These are phyloP conservation scores for Hippophae tibetana DNA, from an alignment of 306 rosid species.

Conservation along the genomic window DNA sequence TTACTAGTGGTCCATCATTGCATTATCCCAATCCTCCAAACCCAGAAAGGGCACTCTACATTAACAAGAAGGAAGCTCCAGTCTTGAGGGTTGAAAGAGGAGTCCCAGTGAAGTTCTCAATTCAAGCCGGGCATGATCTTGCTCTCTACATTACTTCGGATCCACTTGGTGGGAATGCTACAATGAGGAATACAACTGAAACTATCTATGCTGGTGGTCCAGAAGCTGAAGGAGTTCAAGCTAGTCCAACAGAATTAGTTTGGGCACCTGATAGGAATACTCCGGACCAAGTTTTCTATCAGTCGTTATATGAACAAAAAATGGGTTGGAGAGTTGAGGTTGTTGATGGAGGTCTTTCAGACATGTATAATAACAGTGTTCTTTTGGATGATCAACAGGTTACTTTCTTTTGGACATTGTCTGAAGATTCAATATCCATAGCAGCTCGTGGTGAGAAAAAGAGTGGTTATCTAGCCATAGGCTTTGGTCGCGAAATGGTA, in stretches of 20 bases:
- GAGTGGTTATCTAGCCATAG: slow-evolving; percentile 90
- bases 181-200: slow-evolving; percentile 63
- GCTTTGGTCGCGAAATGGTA: slow-evolving; percentile 76
- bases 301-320: slow-evolving; percentile 60
- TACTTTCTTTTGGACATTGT: slow-evolving; percentile 82
- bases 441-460: slow-evolving; percentile 92
- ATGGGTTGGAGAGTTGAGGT: slow-evolving; percentile 96
- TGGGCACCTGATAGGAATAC: slow-evolving; percentile 89
- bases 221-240: slow-evolving; percentile 74
- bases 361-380: slow-evolving; percentile 90
- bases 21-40: slow-evolving; percentile 83
- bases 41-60: slow-evolving; percentile 64
- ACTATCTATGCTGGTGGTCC: slow-evolving; percentile 80
- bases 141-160: slow-evolving; percentile 80
- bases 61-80: slow-evolving; percentile 91
- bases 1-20: slow-evolving; percentile 48
- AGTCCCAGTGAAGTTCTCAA: slow-evolving; percentile 50
- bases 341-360: slow-evolving; percentile 90
- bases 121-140: slow-evolving; percentile 86
- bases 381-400: slow-evolving; percentile 89
- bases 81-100: slow-evolving; percentile 86
- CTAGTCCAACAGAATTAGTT: slow-evolving; percentile 50
- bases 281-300: slow-evolving; percentile 70
- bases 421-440: slow-evolving; percentile 54
- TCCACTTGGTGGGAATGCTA: slow-evolving; percentile 85